These are phyloP conservation scores for Viola odorata DNA, from an alignment of 345 rosid genomes.

Conservation along the genomic window DNA sequence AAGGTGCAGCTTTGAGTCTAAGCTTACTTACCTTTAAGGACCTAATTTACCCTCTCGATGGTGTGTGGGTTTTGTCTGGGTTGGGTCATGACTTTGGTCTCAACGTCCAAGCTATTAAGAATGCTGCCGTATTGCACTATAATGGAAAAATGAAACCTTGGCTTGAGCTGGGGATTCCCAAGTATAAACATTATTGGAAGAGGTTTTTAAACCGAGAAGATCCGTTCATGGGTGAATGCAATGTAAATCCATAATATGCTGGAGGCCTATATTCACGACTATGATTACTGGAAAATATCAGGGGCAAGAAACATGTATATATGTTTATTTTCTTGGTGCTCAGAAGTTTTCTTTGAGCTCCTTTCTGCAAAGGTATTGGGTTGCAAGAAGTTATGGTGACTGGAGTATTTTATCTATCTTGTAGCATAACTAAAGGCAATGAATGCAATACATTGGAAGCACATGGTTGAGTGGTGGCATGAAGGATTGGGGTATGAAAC, in stretches of 20 bases:
- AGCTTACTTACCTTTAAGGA: conserved; percentile 28
- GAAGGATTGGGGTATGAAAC: conserved; percentile 9
- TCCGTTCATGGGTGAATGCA: conserved; percentile 16
- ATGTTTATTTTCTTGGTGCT: conserved; percentile 14
- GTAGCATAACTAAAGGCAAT: not conserved
- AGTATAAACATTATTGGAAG: conserved; percentile 28
- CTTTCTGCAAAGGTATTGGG: conserved; percentile 16
- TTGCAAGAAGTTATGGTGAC: not conserved
- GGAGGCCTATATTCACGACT: conserved; percentile 8
- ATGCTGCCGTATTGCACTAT: conserved; percentile 28
- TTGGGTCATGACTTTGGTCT: conserved; percentile 25
- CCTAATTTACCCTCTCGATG: conserved; percentile 20
- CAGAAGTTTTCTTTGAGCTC: conserved; percentile 18
- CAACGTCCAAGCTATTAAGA: conserved; percentile 14
- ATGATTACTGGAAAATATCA: conserved; percentile 7
- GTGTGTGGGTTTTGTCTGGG: conserved; percentile 22
- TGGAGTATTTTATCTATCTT: conserved; percentile 15
- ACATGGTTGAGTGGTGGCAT: conserved; percentile 2
- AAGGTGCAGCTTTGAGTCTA: conserved; percentile 30
- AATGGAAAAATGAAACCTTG: conserved; percentile 35
- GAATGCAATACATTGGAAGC: conserved; percentile 6
- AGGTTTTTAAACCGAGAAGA: conserved; percentile 19
- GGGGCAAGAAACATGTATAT: conserved; percentile 10
- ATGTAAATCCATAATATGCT: conserved; percentile 40
- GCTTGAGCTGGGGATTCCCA: conserved; percentile 30